These are phyloP conservation scores for Acephala macrosclerotiorum DNA, from an alignment of 2,329 filamentous ascomycete species.

Conservation along the genomic window DNA sequence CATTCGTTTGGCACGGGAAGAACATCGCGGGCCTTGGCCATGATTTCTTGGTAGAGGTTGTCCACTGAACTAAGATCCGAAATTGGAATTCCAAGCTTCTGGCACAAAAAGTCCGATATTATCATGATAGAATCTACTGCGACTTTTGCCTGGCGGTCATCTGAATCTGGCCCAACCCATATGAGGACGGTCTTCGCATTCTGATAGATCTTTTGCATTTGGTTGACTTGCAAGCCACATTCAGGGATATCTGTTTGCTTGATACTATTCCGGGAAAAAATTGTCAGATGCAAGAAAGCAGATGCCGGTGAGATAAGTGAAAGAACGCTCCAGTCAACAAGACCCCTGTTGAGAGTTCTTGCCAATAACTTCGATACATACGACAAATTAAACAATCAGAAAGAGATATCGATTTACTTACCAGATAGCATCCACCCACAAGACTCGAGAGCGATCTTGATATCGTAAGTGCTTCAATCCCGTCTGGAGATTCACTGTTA, in stretches of 20 bases:
- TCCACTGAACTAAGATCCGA: slow-evolving; percentile 20
- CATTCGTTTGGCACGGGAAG: slow-evolving; percentile 36
- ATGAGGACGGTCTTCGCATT: slow-evolving; percentile 39
- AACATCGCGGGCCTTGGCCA: slow-evolving; percentile 27
- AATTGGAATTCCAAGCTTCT: slow-evolving; percentile 23
- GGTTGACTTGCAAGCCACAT: slow-evolving; percentile 37
- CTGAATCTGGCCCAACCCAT: slow-evolving; percentile 35
- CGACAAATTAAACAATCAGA: not conserved
- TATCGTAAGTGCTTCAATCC: slow-evolving; percentile 34
- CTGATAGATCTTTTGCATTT: slow-evolving; percentile 42
- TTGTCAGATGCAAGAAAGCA: too few relatives aligned
- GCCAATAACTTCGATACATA: too few relatives aligned
- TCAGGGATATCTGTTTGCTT: slow-evolving; percentile 40
- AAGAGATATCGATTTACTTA: slow-evolving; percentile 10
- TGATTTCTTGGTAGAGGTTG: slow-evolving; percentile 30
- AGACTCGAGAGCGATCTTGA: slow-evolving; percentile 20
- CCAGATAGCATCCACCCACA: slow-evolving; percentile 37
- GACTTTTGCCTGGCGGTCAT: slow-evolving; percentile 16
- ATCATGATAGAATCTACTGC: slow-evolving; percentile 20
- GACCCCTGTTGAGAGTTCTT: too few relatives aligned
- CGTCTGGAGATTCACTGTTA: slow-evolving; percentile 32
- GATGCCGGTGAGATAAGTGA: too few relatives aligned
- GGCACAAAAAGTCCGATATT: slow-evolving; percentile 25
- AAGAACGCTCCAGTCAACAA: too few relatives aligned
- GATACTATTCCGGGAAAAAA: slow-evolving; percentile 29